These are phyloP conservation scores for Mallotus nudiflorus DNA, from an alignment of 345 rosid species.

Conservation along the genomic window DNA sequence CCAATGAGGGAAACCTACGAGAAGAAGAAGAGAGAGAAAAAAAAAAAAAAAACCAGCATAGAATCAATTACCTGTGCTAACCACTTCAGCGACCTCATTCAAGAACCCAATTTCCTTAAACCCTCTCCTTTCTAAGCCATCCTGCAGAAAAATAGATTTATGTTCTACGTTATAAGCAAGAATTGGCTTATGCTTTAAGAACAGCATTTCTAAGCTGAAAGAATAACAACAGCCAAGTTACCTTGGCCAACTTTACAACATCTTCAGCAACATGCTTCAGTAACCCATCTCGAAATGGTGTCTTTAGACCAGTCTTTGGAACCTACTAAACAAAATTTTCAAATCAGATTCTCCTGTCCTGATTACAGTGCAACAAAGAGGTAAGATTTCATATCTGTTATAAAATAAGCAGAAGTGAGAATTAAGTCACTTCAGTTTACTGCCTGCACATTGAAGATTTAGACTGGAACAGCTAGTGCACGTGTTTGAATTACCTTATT, in stretches of 20 bases:
- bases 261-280: constrained; percentile 81
- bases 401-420: background rate
- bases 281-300: constrained; percentile 87
- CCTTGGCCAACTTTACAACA: constrained; percentile 81
- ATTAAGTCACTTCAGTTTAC: background rate
- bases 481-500: constrained; percentile 53
- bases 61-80: constrained; percentile 67
- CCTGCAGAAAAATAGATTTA: constrained; percentile 43
- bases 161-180: background rate
- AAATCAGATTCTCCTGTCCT: constrained; percentile 22
- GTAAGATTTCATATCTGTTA: constrained; percentile 1
- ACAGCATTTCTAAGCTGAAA: constrained; percentile 5
- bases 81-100: constrained; percentile 79
- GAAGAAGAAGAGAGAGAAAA: background rate
- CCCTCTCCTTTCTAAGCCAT: constrained; percentile 93
- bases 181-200: background rate
- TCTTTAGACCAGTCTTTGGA: constrained; percentile 75
- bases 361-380: constrained; percentile 4
- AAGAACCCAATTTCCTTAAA: constrained; percentile 88
- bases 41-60: too few relatives aligned
- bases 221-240: constrained; percentile 20
- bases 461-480: constrained; percentile 1
- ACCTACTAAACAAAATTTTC: constrained; percentile 49
- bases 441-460: background rate
- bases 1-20: background rate